Base-by-base conservation (phyloP, 345 rosid species). In the Corymbia maculata region DNA sequence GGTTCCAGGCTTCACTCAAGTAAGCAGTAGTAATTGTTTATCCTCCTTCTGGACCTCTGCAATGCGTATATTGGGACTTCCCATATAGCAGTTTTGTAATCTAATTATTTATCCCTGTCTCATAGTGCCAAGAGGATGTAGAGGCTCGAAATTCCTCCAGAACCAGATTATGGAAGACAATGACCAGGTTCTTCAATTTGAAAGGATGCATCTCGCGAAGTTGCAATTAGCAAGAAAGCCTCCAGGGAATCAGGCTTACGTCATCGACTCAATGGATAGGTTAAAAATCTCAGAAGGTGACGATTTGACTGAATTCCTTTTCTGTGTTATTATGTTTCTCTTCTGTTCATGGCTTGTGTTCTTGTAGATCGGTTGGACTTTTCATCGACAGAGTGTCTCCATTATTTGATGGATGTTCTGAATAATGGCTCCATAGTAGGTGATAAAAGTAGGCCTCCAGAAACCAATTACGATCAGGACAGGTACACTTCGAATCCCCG, bases 1-100 rank as follows among this genome's bases (percentile, higher is more conserved):
- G 95, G 94, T 57, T 84, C 92, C n/a, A 95, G 94, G 88, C 88
- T 92, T 91, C 93, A 92, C 85, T 89, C 94, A 57, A 88, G 97
- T 94, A 70, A 93, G 93, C 88, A 50, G 79, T 61, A 32, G 15
- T 55, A 53, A 55, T n/a, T 7, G 45, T 13, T 36, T 42, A 30
- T 70, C 45, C 55, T 47, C 24, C 42, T 70, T 15, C 28, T 51
- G n/a, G n/a, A 16, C 86, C 28, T 16, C 24, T 22, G 51, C 86
- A 82, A 44, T 45, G 32, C 79, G 8, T 47, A 49, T 30, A 61
- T 86, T 22, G 84, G 44, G 84, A 42, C 84, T 75, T 22, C 42
- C 80, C 21, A 19, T 32, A 10, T 22, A 32, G 87, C 80, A 49
- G 21, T 87, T 28, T 70, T 30, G 24, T 51, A 42, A 75, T 64